A percentile compares a stretch with the other conserved stretches of the same genome.
Evolutionary conservation across 2,329 filamentous ascomycete species (phyloP).

Genomic region (Phialophora chinensis): DNA sequence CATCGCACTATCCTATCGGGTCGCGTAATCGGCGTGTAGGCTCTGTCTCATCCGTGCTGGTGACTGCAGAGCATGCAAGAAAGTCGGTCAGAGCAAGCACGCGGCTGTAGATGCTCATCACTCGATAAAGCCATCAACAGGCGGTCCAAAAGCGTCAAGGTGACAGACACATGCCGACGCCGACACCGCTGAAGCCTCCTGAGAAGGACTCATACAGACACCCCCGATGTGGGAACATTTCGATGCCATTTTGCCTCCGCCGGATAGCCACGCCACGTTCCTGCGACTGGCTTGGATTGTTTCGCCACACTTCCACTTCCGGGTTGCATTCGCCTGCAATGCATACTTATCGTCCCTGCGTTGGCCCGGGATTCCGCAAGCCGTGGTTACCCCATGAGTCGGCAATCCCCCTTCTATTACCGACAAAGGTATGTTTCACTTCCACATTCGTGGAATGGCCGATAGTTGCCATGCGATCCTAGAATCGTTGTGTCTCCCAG

Average conservation of each 20-base stretch:
- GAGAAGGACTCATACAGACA: not conserved
- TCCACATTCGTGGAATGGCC: not conserved
- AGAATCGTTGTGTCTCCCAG: not conserved
- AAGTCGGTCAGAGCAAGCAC: not conserved
- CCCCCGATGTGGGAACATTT: not conserved
- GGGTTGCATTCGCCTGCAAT: not conserved
- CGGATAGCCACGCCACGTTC: not conserved
- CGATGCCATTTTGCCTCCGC: not conserved
- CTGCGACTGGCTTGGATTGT: not conserved
- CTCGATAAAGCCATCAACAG: not conserved
- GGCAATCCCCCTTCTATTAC: not conserved
- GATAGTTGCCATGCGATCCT: not conserved
- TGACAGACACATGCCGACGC: not conserved
- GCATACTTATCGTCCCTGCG: not conserved
- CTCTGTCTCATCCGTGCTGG: not conserved
- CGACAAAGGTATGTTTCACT: not conserved
- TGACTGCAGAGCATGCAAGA: not conserved
- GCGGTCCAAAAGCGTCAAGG: not conserved
- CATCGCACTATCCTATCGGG: too few species aligned
- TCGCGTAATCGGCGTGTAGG: not conserved
- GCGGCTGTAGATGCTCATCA: not conserved
- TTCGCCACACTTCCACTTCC: slow-evolving; percentile 2
- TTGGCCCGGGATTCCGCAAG: slow-evolving; percentile 13
- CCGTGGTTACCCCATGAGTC: slow-evolving; percentile 6
- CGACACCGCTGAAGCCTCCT: not conserved